Evolutionary conservation across 2,329 filamentous ascomycete species (phyloP).

Genomic region (Aspergillus transmontanensis): DNA sequence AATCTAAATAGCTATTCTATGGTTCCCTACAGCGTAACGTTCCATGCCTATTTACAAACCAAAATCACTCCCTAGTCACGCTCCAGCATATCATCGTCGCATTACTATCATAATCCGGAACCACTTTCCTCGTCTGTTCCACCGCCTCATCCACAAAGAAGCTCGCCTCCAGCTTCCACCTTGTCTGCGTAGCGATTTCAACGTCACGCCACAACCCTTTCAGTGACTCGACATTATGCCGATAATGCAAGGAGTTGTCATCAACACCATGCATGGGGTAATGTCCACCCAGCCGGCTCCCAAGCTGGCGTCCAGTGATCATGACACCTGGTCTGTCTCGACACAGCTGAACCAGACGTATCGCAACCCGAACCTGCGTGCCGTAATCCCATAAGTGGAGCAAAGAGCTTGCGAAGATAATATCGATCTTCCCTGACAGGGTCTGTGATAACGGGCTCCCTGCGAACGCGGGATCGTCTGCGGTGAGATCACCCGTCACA

Average conservation of each 20-base stretch:
- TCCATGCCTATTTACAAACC: no score
- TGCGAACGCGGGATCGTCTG: not conserved
- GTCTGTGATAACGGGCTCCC: no score
- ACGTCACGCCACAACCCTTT: constrained; percentile 20
- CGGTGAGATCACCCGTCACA: constrained; percentile 47
- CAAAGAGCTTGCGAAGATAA: constrained; percentile 20
- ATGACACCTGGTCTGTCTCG: constrained; percentile 15
- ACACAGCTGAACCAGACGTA: constrained; percentile 17
- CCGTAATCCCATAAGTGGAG: constrained; percentile 25
- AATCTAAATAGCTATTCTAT: no score
- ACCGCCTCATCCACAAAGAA: constrained; percentile 11
- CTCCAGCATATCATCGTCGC: constrained; percentile 14
- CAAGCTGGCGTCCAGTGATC: constrained; percentile 18
- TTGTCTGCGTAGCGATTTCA: constrained; percentile 12
- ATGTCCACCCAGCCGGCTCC: constrained; percentile 16
- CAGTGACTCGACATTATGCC: constrained; percentile 21
- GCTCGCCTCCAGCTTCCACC: constrained; percentile 20
- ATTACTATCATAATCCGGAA: not conserved
- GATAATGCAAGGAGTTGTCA: constrained; percentile 10
- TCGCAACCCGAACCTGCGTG: constrained; percentile 14
- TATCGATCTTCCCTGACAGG: constrained; percentile 9
- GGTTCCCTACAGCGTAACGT: no score
- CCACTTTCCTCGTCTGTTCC: not conserved
- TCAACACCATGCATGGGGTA: constrained; percentile 14
- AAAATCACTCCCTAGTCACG: not conserved